Evolutionary conservation across 495 filamentous ascomycete genomes (phyloP).

Genomic region (Xylaria cubensis): DNA sequence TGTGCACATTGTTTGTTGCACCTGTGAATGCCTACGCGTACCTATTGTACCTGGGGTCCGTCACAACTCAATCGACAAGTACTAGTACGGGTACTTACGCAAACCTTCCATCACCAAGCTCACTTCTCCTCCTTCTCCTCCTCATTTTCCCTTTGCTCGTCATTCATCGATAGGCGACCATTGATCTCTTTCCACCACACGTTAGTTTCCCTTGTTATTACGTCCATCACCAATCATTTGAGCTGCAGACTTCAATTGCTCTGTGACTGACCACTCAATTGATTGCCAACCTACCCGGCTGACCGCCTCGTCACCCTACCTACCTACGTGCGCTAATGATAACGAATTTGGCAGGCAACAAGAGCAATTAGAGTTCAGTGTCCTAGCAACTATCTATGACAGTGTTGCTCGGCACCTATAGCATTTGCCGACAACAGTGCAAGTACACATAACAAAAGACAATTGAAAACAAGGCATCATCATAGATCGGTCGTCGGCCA

Average conservation of each 20-base stretch:
- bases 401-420: neutral
- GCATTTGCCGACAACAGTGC: neutral
- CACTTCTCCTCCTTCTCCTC: constrained; percentile 23
- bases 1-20: neutral
- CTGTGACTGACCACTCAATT: neutral
- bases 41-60: neutral
- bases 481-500: neutral
- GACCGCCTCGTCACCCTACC: constrained; percentile 13
- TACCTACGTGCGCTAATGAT: neutral
- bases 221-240: neutral
- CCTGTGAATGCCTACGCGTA: neutral
- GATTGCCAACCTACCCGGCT: neutral
- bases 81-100: constrained; percentile 18
- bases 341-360: neutral
- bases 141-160: neutral
- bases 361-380: neutral
- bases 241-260: neutral
- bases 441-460: neutral
- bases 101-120: constrained; percentile 20
- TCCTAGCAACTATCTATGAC: neutral
- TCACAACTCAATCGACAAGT: neutral
- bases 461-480: neutral
- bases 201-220: neutral
- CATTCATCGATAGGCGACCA: constrained; percentile 9
- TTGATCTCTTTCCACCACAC: neutral